Conservation (phyloP, 2,329 filamentous ascomycete genomes). For the Coniochaeta sp. region DNA sequence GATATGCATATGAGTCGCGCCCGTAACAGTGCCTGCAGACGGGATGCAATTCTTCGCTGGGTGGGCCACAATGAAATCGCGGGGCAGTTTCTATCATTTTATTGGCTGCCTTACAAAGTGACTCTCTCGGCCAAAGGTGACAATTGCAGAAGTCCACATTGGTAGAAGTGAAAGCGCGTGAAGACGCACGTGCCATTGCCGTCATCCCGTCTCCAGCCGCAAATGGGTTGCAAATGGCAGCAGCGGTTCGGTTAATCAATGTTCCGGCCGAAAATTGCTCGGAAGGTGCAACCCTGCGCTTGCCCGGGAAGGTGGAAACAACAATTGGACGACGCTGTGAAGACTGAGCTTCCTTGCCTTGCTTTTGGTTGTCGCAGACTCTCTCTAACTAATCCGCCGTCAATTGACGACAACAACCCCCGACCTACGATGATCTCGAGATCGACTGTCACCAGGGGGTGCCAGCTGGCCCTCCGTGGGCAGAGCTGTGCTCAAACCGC, state of each 20-base stretch:
- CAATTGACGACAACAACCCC: slow-evolving; percentile 50
- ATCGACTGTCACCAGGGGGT: slow-evolving; percentile 51
- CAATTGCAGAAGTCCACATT: background rate
- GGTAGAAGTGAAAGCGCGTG: background rate
- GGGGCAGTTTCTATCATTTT: slow-evolving; percentile 2
- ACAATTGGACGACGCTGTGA: slow-evolving; percentile 21
- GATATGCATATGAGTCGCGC: background rate
- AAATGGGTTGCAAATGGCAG: no score
- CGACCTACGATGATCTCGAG: slow-evolving; percentile 54
- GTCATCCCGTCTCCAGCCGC: background rate
- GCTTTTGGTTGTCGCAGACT: slow-evolving; percentile 18
- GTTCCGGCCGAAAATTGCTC: slow-evolving; percentile 17
- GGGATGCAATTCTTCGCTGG: slow-evolving; percentile 1
- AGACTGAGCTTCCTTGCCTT: slow-evolving; percentile 18
- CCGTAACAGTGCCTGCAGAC: no score
- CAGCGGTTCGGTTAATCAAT: slow-evolving; percentile 7
- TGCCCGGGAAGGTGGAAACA: slow-evolving; percentile 9
- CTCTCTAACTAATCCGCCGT: slow-evolving; percentile 31
- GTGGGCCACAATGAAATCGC: slow-evolving; percentile 7
- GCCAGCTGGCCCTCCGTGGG: slow-evolving; percentile 50
- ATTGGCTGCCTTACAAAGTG: no score
- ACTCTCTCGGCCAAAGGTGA: no score
- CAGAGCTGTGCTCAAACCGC: slow-evolving; percentile 46
- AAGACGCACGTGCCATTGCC: background rate
- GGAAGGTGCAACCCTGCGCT: slow-evolving; percentile 15